Base-by-base conservation (phyloP, 2,329 filamentous ascomycete genomes). In the Trichoderma gracile region DNA sequence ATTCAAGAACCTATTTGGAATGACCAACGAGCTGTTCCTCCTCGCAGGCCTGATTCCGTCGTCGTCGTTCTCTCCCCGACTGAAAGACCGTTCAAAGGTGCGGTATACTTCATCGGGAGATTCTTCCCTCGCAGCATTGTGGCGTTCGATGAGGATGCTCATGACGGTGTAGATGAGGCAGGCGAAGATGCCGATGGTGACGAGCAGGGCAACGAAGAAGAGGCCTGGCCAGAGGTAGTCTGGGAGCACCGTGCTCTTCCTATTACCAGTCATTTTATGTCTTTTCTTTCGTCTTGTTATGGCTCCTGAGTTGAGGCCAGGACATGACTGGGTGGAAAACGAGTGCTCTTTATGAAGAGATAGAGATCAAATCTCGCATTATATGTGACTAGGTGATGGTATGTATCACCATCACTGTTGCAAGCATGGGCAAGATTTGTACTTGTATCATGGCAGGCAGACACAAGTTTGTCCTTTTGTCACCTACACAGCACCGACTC, bases 341-440 rank as follows among this genome's bases (percentile, higher is more conserved):
- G 12, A 14, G 12, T 38, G 33, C 4, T n/a, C 33, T 38, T 14
- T 14, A 38, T 38, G 33, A 12, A 38, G 3, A 5, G 12, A 38
- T 38, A 38, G 10, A 38, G 12, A 38, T 14, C 12, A 14, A 33
- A 10, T 33, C 10, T 30, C 27, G 27, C 9, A 30, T 10, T 8
- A 2, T 9, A 12, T 14, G 33, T 38, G 40, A 27, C 23, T 21
- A 56, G 6, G 23, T 14, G 42, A 45, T 33, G 17, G 7, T 15
- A 30, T 59, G 27, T 21, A 49, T 47, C 43, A 40, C 23, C 38
- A 49, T 59, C 45, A 59, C 56, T 59, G 42, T 15, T 49, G 43
- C 27, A 49, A 33, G 5, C 30, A n/a, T 40, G 10, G 17, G 43
- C 10, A 21, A 45, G 2, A 58, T 12, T 12, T 3, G n/a, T 21